Evolutionary conservation across 1,139 yeast species (phyloP), one percentile per base, ranked within the genome.

Genomic region (Kazachstania sp.): DNA sequence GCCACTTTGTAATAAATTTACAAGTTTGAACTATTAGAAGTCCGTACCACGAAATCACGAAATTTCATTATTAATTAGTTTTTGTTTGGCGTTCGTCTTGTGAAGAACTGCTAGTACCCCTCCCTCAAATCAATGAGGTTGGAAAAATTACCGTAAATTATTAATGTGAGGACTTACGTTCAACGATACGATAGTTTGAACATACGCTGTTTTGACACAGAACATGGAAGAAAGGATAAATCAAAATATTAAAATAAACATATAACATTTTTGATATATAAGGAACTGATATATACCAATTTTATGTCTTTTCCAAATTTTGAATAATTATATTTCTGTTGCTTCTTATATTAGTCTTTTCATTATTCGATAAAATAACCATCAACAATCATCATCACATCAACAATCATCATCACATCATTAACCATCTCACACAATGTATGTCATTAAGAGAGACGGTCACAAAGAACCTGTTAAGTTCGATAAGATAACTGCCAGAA

Each of bases 401-500:
- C n/a, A n/a, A n/a, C n/a, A n/a, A n/a, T n/a, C n/a, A n/a, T n/a
- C n/a, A n/a, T n/a, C n/a, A n/a, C n/a, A 32, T n/a, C 8, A 37
- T 37, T n/a, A 19, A 37, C 41, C 41, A 23, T 30, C 30, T 20
- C 26, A 26, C 30, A 26, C 41, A 38, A 54, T 54, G 57, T 54
- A 51, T 40, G 57, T 54, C 38, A 42, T 47, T 32, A 78, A 78
- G 66, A 72, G 83, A 71, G 80, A 85, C 69, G 95, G 95, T 52
- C 86, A 83, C 62, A 79, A 82, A 67, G 95, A 86, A 69, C 87
- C 87, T 46, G 95, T 86, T 52, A 79, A 84, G 64, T 84, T 85
- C 66, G 94, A 85, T 64, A 79, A 79, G 67, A 79, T 79, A 67
- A 79, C 84, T 35, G 81, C 83, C 18, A 74, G 85, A 58, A 75